Evolutionary conservation across 108 stramenopile species (phyloP), one percentile per base, ranked within the genome.

Genomic region (Cyclotella choctawhatcheeana): DNA sequence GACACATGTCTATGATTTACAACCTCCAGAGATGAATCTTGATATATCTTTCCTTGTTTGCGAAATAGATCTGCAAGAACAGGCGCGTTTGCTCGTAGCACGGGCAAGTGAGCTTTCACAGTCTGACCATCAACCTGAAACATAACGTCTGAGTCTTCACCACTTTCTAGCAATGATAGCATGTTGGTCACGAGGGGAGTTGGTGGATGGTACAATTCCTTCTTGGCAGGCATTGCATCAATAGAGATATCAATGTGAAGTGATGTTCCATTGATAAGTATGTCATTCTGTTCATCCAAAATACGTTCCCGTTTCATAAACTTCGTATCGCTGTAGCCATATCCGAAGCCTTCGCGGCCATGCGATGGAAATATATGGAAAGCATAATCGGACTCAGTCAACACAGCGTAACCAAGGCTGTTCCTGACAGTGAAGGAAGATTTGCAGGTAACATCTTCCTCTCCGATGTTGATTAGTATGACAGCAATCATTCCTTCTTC

Each of bases 71-170:
- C 58, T 21, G 35, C 20, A 6, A 59, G 33, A 18, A 59, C n/a
- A 26, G 58, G 58, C 18, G 58, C 58, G 35, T 59, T 59, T 20
- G 35, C 35, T 17, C 35, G 32, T 35, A 59, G 58, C 18, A 59
- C 22, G 2, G 35, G 33, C 58, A 37, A 7, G 33, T 59, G 58
- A 21, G 58, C 58, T 5, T 20, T 34, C 8, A 35, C 7, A n/a
- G 10, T 33, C 16, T 37, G 6, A 18, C 25, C 58, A 12, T 26
- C 58, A 17, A 59, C 21, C 2, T 4, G 4, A 37, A 59, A 59
- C 35, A n/a, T n/a, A n/a, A 59, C 58, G 22, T 59, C 33, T 10
- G 58, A 10, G 22, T 37, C 58, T n/a, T 59, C 35, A 5, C 25
- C 58, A 59, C 35, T 59, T 59, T 35, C 33, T n/a, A 59, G 18